Conservation (phyloP, 306 rosid genomes). For the Vigna nakashimae region DNA sequence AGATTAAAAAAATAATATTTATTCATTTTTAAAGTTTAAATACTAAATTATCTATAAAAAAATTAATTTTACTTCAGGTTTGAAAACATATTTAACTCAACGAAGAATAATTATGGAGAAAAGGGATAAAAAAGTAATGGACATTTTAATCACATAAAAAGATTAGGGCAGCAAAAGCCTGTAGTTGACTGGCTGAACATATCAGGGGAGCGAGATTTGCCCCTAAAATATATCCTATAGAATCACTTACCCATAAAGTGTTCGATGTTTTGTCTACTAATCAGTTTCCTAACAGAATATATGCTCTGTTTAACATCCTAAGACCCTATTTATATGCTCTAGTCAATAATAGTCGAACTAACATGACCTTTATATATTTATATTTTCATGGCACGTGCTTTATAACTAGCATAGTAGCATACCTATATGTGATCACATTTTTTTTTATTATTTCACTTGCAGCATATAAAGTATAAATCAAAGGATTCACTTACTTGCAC, state of each 20-base stretch:
- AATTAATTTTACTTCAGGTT: too few species aligned
- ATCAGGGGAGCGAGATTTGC: constrained; percentile 41
- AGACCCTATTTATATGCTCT: not conserved
- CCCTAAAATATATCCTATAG: constrained; percentile 6
- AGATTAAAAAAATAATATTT: too few species aligned
- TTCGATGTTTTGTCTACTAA: constrained; percentile 42
- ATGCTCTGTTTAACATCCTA: constrained; percentile 29
- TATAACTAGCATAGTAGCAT: constrained; percentile 12
- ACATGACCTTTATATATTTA: constrained; percentile 9
- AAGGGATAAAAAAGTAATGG: not conserved
- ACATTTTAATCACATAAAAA: not conserved
- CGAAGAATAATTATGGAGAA: not conserved
- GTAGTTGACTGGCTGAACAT: constrained; percentile 8
- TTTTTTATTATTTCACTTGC: not conserved
- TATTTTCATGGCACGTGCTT: constrained; percentile 38
- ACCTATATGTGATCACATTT: constrained; percentile 31
- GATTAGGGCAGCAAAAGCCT: not conserved
- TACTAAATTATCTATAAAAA: too few species aligned
- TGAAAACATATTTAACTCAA: not conserved
- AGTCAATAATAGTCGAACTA: constrained; percentile 11
- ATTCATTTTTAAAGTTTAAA: too few species aligned
- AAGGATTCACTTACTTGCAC: not conserved
- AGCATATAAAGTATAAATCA: not conserved
- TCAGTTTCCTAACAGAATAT: constrained; percentile 43
- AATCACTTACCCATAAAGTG: constrained; percentile 7